Evolutionary conservation across 768 basidiomycete species (phyloP).

Genomic region (Naganishia onofrii): DNA sequence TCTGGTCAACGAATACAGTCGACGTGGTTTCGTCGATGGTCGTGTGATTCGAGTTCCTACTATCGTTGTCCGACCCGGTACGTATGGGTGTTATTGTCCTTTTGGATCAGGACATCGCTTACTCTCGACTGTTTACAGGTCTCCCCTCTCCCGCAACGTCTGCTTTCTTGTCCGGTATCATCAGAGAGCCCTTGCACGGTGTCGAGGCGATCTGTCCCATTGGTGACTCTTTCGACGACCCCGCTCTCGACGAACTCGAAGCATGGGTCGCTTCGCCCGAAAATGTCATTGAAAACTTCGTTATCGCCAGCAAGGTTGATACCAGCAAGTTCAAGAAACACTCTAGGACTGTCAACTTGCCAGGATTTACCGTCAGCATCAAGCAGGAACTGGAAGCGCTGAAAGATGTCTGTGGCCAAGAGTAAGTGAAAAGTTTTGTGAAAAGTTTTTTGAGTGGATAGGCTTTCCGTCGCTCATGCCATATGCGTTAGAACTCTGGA

Average conservation of each 20-base stretch:
- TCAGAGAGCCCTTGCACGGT: conserved; percentile 63
- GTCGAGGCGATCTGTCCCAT: conserved; percentile 59
- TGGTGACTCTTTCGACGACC: conserved; percentile 43
- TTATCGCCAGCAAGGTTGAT: conserved; percentile 50
- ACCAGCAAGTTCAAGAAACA: conserved; percentile 45
- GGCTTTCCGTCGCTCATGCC: background rate
- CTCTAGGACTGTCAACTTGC: conserved; percentile 47
- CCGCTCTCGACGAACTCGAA: conserved; percentile 41
- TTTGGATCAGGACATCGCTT: background rate
- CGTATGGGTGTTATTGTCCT: background rate
- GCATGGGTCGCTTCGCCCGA: conserved; percentile 50
- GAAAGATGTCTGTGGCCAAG: conserved; percentile 44
- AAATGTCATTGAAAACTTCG: conserved; percentile 50
- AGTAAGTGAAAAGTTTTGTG: conserved; percentile 27
- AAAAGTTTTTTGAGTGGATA: too few species aligned
- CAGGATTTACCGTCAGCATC: conserved; percentile 49
- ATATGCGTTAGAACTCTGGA: conserved; percentile 37
- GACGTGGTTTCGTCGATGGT: conserved; percentile 62
- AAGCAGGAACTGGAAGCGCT: conserved; percentile 49
- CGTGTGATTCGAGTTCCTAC: conserved; percentile 64
- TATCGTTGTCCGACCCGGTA: conserved; percentile 58
- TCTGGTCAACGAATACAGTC: conserved; percentile 62
- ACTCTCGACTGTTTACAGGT: conserved; percentile 42
- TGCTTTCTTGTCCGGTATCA: conserved; percentile 62
- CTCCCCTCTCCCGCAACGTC: conserved; percentile 61